Base-by-base conservation (phyloP, 352 stramenopile species). In the Globisporangium takayamanum region DNA sequence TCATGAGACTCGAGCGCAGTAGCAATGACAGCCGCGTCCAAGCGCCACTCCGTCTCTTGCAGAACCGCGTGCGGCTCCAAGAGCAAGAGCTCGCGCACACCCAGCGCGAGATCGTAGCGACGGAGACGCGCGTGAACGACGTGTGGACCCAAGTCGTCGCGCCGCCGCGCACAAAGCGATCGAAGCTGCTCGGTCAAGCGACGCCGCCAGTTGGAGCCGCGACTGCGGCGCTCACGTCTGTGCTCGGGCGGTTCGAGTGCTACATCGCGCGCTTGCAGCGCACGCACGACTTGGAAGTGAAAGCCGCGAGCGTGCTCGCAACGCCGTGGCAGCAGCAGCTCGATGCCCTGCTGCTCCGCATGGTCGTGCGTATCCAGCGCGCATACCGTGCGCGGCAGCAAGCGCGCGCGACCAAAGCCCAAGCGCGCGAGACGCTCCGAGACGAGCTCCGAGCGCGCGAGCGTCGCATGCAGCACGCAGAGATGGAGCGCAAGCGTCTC, bases 251-350 rank as follows among this genome's bases (percentile, higher is more conserved):
- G 3, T 89, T 91, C 44, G 69, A 83, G 46, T 69, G 62, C 4
- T 68, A 80, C 42, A 71, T 90, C 12, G 66, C 67, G n/a, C 69
- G 73, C 16, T 56, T 87, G 5, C 69, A 91, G 47, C 68, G 66
- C 26, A 83, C 76, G 42, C 66, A 88, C 45, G 67, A 80, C 22
- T 73, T 89, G 33, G 76, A 82, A 52, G 59, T 84, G 20, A 84
- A 88, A 47, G 72, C 83, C 0, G 78, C 77, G 1, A 64, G 61
- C 16, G 50, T 85, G 28, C 53, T 90, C 12, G 60, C 76, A 25
- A 76, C 78, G 16, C 71, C 79, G 0, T 94, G 84, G 84, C 71
- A 87, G 50, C 62, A 84, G 59, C 81, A 94, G 55, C 76, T 91
- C 66, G 72, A 91, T 26, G 80, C 85, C 16, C 59, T 90, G 8